Evolutionary conservation across 177 flowering plant species (phyloP).

Genomic region (Vitis hybrid): DNA sequence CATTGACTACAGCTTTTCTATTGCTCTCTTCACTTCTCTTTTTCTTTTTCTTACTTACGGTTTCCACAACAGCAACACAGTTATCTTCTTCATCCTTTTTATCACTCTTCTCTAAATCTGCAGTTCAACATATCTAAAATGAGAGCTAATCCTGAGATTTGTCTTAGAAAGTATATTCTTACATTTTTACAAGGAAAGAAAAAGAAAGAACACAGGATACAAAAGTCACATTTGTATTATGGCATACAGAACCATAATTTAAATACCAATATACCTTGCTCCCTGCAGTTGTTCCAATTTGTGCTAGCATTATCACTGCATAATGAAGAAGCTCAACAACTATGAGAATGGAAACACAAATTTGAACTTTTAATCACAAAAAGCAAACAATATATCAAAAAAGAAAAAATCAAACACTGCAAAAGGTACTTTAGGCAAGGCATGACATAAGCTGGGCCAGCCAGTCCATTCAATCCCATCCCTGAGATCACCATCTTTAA

Average conservation of each 20-base stretch:
- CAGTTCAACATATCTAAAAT: conserved; percentile 15
- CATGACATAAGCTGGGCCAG: not conserved
- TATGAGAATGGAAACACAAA: conserved; percentile 12
- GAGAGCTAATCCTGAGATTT: conserved; percentile 13
- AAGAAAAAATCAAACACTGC: not conserved
- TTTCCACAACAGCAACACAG: conserved; percentile 2
- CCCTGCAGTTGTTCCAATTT: conserved; percentile 12
- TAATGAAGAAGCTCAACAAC: conserved; percentile 1
- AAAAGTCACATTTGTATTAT: not conserved
- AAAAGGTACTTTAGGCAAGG: not conserved
- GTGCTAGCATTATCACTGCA: conserved; percentile 29
- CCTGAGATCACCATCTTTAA: not conserved
- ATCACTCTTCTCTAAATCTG: conserved; percentile 20
- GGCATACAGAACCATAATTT: not conserved
- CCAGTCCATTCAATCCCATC: not conserved
- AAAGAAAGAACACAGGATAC: not conserved
- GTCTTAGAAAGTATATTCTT: conserved; percentile 1
- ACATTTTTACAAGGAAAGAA: not conserved
- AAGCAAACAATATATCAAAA: not conserved
- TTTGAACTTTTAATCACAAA: not conserved
- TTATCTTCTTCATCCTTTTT: conserved; percentile 4
- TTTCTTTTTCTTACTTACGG: conserved; percentile 24
- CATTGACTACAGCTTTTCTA: not conserved
- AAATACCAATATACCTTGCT: conserved; percentile 28
- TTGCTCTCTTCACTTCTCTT: conserved; percentile 9